Base-by-base conservation (phyloP, 441 rosid genomes). In the Corymbia citriodora region DNA sequence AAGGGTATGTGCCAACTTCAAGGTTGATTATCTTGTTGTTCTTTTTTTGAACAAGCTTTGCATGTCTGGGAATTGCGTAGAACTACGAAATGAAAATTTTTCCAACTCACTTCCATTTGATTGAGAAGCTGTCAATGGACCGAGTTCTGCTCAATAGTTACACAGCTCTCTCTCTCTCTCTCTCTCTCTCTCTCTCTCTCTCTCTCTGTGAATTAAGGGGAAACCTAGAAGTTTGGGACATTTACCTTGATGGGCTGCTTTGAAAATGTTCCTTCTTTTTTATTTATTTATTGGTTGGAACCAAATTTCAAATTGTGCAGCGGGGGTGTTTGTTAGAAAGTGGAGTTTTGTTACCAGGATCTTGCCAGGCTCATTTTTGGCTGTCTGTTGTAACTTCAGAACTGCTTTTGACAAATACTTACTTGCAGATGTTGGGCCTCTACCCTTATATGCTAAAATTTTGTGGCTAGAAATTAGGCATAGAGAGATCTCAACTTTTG, bases 1-100 rank as follows among this genome's bases (percentile, higher is more conserved):
- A 91, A 93, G 50, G 97, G 99, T 98, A 95, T 74, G 91, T 25
- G 3, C 17, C 45, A 55, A 25, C 50, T 33, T 36, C 17, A 54
- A 33, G 89, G 31, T 48, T 87, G 59, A n/a, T 27, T 36, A 63
- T 87, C 27, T n/a, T 54, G 23, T 21, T 63, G 29, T 83, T 52
- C 50, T 70, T 63, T n/a, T 45, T 45, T 18, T 89, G 52, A 74
- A 45, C 25, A 50, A 53, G 59, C 52, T 79, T 79, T 23, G 85
- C 85, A 79, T 79, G 50, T 79, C 25, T 79, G n/a, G n/a, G 10
- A 79, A 45, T 23, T 79, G 85, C 18, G 10, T 79, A 23, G 85
- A 23, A 79, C n/a, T 45, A 23, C 1, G n/a, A 33, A 79, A 9
- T 27, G 85, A 79, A 79, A 12, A 0, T 0, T 12, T 79, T 45